Evolutionary conservation across 1,284 basidiomycete genomes (phyloP).

Genomic region (Microbotryum scabiosae): DNA sequence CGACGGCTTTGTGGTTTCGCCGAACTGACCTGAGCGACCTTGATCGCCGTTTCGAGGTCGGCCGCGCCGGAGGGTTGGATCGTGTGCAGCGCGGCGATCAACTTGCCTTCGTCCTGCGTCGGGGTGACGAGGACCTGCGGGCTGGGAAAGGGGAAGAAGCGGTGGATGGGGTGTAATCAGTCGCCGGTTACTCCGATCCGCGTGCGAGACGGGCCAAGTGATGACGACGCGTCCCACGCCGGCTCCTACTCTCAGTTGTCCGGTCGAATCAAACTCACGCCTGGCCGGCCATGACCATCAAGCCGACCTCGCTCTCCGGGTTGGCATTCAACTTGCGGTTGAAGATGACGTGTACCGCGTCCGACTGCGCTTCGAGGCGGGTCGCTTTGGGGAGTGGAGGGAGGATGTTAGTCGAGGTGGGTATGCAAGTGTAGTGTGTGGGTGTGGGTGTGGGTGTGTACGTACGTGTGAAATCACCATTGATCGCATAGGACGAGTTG

Average conservation of each 20-base stretch:
- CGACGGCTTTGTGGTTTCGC: no score
- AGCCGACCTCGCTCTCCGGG: conserved; percentile 91
- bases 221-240: neutral
- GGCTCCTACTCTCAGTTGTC: neutral
- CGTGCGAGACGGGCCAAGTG: no score
- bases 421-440: conserved; percentile 12
- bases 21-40: conserved; percentile 82
- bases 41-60: conserved; percentile 81
- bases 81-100: conserved; percentile 68
- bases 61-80: conserved; percentile 61
- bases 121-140: conserved; percentile 93
- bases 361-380: conserved; percentile 74
- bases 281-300: conserved; percentile 91
- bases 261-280: conserved; percentile 50
- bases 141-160: no score
- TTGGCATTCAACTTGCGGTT: conserved; percentile 89
- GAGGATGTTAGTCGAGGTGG: conserved; percentile 48
- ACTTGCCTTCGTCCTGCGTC: conserved; percentile 87
- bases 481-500: conserved; percentile 47
- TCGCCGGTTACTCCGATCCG: no score
- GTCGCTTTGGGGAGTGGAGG: conserved; percentile 17
- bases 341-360: conserved; percentile 85
- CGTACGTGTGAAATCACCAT: conserved; percentile 79
- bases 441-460: conserved; percentile 33
- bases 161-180: no score